These are phyloP conservation scores for Pythium vanterpoolii DNA, from an alignment of 352 stramenopile genomes.

Conservation along the genomic window DNA sequence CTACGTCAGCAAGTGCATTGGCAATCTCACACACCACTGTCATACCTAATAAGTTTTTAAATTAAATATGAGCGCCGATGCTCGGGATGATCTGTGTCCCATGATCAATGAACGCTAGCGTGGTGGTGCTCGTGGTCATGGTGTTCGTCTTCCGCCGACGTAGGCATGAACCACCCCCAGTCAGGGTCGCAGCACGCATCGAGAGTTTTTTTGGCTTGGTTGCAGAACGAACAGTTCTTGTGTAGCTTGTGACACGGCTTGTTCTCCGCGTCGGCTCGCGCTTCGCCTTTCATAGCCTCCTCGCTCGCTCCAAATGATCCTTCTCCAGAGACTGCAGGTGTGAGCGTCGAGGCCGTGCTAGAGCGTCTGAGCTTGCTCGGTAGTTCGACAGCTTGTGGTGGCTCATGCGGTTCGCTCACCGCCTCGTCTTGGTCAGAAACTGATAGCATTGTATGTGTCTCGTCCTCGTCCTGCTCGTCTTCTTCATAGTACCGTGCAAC, in stretches of 20 bases:
- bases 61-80: slow-evolving; percentile 6
- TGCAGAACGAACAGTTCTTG: slow-evolving; percentile 28
- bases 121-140: background rate
- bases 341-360: background rate
- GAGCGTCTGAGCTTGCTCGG: background rate
- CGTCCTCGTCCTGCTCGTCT: slow-evolving; percentile 21
- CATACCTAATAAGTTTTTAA: background rate
- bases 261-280: background rate
- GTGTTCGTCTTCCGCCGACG: slow-evolving; percentile 24
- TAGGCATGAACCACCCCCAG: slow-evolving; percentile 71
- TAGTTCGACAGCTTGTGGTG: background rate
- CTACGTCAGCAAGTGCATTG: slow-evolving; percentile 13
- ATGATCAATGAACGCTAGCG: background rate
- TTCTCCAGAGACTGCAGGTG: background rate
- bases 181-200: slow-evolving; percentile 45
- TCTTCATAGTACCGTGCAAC: slow-evolving; percentile 63
- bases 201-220: slow-evolving; percentile 5
- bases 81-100: background rate
- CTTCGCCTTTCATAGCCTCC: slow-evolving; percentile 1
- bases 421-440: slow-evolving; percentile 13
- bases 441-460: background rate
- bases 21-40: background rate
- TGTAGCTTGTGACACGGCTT: slow-evolving; percentile 5
- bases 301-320: background rate
- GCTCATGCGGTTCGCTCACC: background rate